phyloP scores from a whole-genome alignment of 805 yeast species.

The Hagleromyces aurorensis region DNA sequence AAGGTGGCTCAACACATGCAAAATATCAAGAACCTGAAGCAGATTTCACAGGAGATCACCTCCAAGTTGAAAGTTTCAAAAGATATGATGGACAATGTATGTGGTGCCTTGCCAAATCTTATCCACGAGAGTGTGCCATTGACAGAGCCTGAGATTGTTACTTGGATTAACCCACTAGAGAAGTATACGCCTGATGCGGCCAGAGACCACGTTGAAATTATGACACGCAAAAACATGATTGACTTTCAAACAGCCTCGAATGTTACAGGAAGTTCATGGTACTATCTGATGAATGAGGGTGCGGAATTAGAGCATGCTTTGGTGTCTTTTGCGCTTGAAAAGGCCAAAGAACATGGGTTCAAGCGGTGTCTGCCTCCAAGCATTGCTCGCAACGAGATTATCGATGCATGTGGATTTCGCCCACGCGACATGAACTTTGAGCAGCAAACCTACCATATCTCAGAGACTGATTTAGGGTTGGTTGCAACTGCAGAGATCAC shows the following conservation, averaged over 20 bases:
- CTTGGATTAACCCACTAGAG: slow-evolving; percentile 41
- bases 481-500: slow-evolving; percentile 97
- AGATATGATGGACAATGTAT: slow-evolving; percentile 32
- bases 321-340: slow-evolving; percentile 63
- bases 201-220: slow-evolving; percentile 65
- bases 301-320: slow-evolving; percentile 87
- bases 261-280: slow-evolving; percentile 78
- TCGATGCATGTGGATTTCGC: slow-evolving; percentile 87
- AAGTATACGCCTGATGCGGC: slow-evolving; percentile 20
- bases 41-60: slow-evolving; percentile 17
- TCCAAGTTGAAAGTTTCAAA: slow-evolving; percentile 26
- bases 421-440: slow-evolving; percentile 87
- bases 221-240: slow-evolving; percentile 53
- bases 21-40: slow-evolving; percentile 20
- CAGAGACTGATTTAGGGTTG: slow-evolving; percentile 49
- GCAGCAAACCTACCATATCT: slow-evolving; percentile 69
- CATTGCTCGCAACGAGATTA: slow-evolving; percentile 67
- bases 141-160: slow-evolving; percentile 37
- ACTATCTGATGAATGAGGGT: slow-evolving; percentile 75
- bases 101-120: slow-evolving; percentile 56
- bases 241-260: slow-evolving; percentile 67
- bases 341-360: slow-evolving; percentile 64
- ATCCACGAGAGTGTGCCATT: slow-evolving; percentile 43
- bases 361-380: slow-evolving; percentile 74
- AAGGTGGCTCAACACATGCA: slow-evolving; percentile 9